Percentiles rank a stretch among this genome's conserved stretches.
Evolutionary conservation across 805 yeast genomes (phyloP).

Genomic region (Wickerhamiella sorbophila): DNA sequence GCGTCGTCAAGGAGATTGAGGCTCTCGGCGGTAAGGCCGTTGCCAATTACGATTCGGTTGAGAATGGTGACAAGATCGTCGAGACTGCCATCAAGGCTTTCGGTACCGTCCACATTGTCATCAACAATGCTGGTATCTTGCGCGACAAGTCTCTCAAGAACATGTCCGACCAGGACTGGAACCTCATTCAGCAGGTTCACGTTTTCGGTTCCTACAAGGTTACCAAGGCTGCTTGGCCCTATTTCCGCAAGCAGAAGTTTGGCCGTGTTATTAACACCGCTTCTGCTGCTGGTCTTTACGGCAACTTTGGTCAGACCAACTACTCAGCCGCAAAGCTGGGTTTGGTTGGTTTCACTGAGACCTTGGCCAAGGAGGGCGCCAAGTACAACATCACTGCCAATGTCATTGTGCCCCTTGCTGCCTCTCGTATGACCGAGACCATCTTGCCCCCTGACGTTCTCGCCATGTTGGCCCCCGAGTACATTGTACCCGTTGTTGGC

Average conservation of each 20-base stretch:
- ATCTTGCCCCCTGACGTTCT: constrained; percentile 75
- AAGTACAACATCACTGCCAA: constrained; percentile 73
- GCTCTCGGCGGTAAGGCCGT: constrained; percentile 72
- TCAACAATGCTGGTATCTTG: constrained; percentile 91
- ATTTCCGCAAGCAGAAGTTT: constrained; percentile 65
- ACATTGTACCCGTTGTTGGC: constrained; percentile 81
- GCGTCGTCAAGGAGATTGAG: constrained; percentile 74
- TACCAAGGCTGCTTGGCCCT: constrained; percentile 85
- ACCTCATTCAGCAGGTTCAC: constrained; percentile 72
- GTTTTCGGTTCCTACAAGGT: constrained; percentile 77
- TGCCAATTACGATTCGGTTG: constrained; percentile 86
- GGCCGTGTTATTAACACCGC: constrained; percentile 91
- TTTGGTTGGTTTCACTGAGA: constrained; percentile 81
- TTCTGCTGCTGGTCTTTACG: constrained; percentile 93
- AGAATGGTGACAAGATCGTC: constrained; percentile 70
- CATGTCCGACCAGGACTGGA: constrained; percentile 70
- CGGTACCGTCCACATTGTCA: constrained; percentile 76
- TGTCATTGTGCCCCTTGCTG: constrained; percentile 87
- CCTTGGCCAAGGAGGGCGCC: constrained; percentile 86
- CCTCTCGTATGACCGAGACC: constrained; percentile 90
- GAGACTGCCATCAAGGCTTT: constrained; percentile 73
- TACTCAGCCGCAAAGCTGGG: constrained; percentile 90
- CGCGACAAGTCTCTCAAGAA: constrained; percentile 79
- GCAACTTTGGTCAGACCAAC: constrained; percentile 93
- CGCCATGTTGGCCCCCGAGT: constrained; percentile 69